phyloP scores from a whole-genome alignment of 1,139 yeast genomes.

The Ashbya aceris region DNA sequence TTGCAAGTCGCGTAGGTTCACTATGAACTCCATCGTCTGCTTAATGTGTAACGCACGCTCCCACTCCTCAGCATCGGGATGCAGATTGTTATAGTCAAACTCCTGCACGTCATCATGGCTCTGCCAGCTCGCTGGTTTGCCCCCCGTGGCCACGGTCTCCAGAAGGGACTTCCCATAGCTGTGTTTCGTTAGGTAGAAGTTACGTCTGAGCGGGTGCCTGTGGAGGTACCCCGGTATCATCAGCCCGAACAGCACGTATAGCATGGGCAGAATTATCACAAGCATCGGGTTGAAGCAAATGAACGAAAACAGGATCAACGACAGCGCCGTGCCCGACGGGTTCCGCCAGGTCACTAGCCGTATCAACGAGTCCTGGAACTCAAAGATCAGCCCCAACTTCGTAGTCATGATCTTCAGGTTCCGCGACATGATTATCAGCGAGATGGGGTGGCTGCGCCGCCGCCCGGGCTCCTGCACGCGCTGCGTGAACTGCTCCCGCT shows the following conservation, averaged over 20 bases:
- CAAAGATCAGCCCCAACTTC: conserved; percentile 45
- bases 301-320: conserved; percentile 45
- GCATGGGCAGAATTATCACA: conserved; percentile 53
- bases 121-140: conserved; percentile 29
- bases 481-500: conserved; percentile 37
- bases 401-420: conserved; percentile 47
- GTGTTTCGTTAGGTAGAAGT: conserved; percentile 37
- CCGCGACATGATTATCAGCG: conserved; percentile 39
- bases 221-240: conserved; percentile 64
- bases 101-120: conserved; percentile 26
- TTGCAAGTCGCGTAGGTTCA: conserved; percentile 37
- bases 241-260: conserved; percentile 46
- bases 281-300: conserved; percentile 64
- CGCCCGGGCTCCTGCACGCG: conserved; percentile 41
- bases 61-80: conserved; percentile 11
- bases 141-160: conserved; percentile 40
- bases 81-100: conserved; percentile 13
- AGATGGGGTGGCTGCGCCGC: conserved; percentile 39
- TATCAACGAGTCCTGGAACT: conserved; percentile 45
- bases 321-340: conserved; percentile 48
- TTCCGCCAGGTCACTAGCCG: conserved; percentile 54
- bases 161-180: conserved; percentile 50
- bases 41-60: conserved; percentile 21
- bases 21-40: conserved; percentile 31
- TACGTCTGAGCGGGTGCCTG: conserved; percentile 55